Evolutionary conservation across 768 basidiomycete genomes (phyloP), one percentile per base, ranked within the genome.

Genomic region (Pulveroboletus ravenelii): DNA sequence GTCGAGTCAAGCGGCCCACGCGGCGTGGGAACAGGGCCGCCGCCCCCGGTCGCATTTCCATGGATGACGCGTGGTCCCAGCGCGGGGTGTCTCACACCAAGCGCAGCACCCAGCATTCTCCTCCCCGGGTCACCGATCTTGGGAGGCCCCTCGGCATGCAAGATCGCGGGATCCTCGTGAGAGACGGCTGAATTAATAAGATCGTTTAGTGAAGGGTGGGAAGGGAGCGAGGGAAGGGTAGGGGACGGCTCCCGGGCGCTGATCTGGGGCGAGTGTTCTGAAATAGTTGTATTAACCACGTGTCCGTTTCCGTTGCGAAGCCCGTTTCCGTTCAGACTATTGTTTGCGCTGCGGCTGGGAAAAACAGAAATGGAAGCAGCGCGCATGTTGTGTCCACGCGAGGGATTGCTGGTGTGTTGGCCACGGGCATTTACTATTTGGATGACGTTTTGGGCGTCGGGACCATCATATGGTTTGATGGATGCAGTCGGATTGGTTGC

Each of bases 381-480:
- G 50, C 89, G 85, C 54, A 75, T 78, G 65, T 79, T 83, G 69
- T 90, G 86, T 6, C 84, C 80, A 58, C 87, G 84, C 18, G 84
- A 81, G 17, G 80, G 75, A 63, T 78, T 79, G 62, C 69, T 79
- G 58, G 72, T 72, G 67, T 80, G 80, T 20, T 79, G 80, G 10
- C 80, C 78, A 56, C 89, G 82, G 42, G 87, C 65, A 67, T 92
- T 92, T 54, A 92, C 89, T 39, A 75, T 85, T 59, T 88, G 85
- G 55, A 93, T 93, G 66, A 92, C 84, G 49, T 62, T 69, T 62
- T 93, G 89, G 7, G 93, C 94, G 69, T 99, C 95, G 38, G 92
- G 80, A 2, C 92, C 93, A 67, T 94, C 94, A 72, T 98, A 99
- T 2, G 96, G 93, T 59, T 79, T 80, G 70, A 99, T 89, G 48